Percentiles rank a stretch among this genome's conserved stretches.
Evolutionary conservation across 805 yeast species (phyloP).

Genomic region (Saccharomyces paradoxus): DNA sequence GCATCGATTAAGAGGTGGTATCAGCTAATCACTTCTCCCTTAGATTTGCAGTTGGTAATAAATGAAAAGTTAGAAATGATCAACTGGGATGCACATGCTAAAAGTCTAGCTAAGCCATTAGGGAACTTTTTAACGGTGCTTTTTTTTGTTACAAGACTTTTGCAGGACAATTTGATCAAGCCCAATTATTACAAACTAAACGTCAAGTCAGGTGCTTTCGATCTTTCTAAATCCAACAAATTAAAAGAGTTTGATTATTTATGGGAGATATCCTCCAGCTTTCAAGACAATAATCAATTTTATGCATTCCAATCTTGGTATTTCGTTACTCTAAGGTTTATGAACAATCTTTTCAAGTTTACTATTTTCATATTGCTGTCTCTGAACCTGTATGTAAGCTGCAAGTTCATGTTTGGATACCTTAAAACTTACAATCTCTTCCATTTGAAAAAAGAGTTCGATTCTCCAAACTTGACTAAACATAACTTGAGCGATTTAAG

Average conservation of each 20-base stretch:
- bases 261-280: constrained; percentile 4
- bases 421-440: constrained; percentile 21
- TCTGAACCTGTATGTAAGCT: constrained; percentile 11
- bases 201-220: constrained; percentile 19
- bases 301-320: constrained; percentile 4
- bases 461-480: constrained; percentile 15
- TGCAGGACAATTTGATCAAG: constrained; percentile 25
- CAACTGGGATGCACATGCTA: constrained; percentile 27
- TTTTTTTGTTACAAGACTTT: constrained; percentile 19
- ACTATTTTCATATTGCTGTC: constrained; percentile 6
- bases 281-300: background rate
- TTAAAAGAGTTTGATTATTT: constrained; percentile 16
- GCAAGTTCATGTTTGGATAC: constrained; percentile 15
- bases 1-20: constrained; percentile 2
- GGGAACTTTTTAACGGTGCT: constrained; percentile 17
- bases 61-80: constrained; percentile 20
- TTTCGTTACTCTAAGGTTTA: constrained; percentile 8
- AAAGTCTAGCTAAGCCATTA: constrained; percentile 18
- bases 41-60: constrained; percentile 18
- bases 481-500: constrained; percentile 15
- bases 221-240: constrained; percentile 22
- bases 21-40: constrained; percentile 9
- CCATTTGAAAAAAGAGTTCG: constrained; percentile 8
- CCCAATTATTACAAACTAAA: constrained; percentile 19
- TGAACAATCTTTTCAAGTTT: constrained; percentile 9